phyloP scores from a whole-genome alignment of 306 rosid species.

The Potentilla sterilis region DNA sequence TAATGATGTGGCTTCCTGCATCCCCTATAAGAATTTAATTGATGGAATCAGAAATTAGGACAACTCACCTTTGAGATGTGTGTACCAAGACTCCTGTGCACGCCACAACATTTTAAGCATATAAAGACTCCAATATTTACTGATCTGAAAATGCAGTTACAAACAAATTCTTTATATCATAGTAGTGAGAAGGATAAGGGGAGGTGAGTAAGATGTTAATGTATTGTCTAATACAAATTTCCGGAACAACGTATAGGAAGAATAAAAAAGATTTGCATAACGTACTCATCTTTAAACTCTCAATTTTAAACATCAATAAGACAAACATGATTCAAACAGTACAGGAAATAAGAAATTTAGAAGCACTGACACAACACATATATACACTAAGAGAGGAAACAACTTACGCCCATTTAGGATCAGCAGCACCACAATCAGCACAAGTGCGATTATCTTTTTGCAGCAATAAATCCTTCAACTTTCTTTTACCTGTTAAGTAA shows the following conservation, averaged over 20 bases:
- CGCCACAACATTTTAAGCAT: slow-evolving; percentile 95
- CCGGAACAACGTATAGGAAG: slow-evolving; percentile 19
- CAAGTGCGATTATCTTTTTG: slow-evolving; percentile 76
- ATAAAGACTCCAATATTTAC: slow-evolving; percentile 93
- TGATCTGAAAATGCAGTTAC: slow-evolving; percentile 60
- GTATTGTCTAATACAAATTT: slow-evolving; percentile 13
- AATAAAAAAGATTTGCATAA: slow-evolving; percentile 13
- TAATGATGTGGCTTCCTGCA: background rate
- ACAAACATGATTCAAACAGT: slow-evolving; percentile 15
- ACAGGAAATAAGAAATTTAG: background rate
- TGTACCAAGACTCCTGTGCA: slow-evolving; percentile 92
- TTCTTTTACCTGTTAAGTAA: slow-evolving; percentile 68
- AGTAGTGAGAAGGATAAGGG: slow-evolving; percentile 4
- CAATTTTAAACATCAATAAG: background rate
- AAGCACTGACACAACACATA: slow-evolving; percentile 10
- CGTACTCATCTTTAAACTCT: background rate
- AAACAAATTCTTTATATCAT: slow-evolving; percentile 8
- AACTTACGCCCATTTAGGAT: slow-evolving; percentile 99
- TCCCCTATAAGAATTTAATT: background rate
- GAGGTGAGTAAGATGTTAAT: slow-evolving; percentile 6
- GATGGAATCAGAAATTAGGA: slow-evolving; percentile 5
- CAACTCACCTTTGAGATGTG: slow-evolving; percentile 86
- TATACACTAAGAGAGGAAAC: slow-evolving; percentile 1
- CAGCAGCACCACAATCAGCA: slow-evolving; percentile 91
- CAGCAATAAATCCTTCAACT: slow-evolving; percentile 66